Evolutionary conservation across 441 rosid genomes (phyloP), one percentile per base, ranked within the genome.

Genomic region (Cnidoscolus chayamansa): DNA sequence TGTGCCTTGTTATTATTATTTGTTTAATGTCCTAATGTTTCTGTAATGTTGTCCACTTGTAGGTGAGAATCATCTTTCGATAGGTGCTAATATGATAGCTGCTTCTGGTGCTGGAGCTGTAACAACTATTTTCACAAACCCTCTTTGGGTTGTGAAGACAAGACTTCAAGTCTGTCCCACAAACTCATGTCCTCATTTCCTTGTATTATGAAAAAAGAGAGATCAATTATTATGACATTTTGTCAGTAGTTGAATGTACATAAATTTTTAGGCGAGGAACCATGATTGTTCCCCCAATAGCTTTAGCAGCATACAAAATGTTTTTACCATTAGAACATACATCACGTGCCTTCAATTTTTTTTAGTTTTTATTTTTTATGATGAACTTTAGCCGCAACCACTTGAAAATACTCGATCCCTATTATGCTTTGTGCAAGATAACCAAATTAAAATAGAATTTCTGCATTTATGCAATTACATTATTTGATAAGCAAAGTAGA

Each of bases 61-160:
- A 74, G 92, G 86, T 71, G 74, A 73, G 53, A 63, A 75, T 68
- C 86, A 84, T 59, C 92, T 95, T 56, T 74, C 89, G 65, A 37
- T 92, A 30, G 90, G 98, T 65, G 89, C 87, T 73, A 90, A 91
- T 76, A 78, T 95, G 90, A 66, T 91, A 67, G 99, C 98, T 72
- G 96, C 99, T 71, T 91, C 96, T 58, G 92, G 97, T 19, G 99
- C 97, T 63, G 97, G 99, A 73, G 96, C 86, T 75, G 84, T 88
- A 61, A 95, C 99, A 45, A 77, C 96, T 65, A 78, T 93, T 75
- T 79, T 84, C 47, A 95, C 97, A 35, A 95, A 91, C 79, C 97
- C 99, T 40, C 84, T 92, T 68, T 95, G 99, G 99, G 99, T 92
- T 83, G 99, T 95, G 68, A 95, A 95, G 84, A 92, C 99, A 71